These are phyloP conservation scores for Botrytis pseudocinerea DNA, from an alignment of 2,329 filamentous ascomycete species.

Conservation along the genomic window DNA sequence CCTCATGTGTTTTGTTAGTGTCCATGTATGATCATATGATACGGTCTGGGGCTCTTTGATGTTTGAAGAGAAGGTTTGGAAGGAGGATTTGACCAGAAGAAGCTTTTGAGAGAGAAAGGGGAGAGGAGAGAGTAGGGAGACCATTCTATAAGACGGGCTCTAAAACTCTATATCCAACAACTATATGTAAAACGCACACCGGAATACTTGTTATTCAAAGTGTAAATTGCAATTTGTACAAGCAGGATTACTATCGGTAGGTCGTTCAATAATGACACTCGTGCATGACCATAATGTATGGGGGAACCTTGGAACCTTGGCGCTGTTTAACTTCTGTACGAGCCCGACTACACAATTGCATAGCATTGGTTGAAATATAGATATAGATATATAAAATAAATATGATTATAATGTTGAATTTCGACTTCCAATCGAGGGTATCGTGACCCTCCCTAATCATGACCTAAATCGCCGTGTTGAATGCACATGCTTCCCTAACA, in stretches of 20 bases:
- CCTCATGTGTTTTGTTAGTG: neutral
- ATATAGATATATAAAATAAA: too few relatives aligned
- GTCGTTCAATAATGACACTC: neutral
- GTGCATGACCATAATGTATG: neutral
- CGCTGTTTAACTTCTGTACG: neutral
- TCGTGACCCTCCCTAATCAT: neutral
- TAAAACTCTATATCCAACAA: neutral
- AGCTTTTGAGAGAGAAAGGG: neutral
- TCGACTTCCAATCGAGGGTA: neutral
- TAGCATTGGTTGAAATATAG: neutral
- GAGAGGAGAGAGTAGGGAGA: neutral
- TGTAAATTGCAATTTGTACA: neutral
- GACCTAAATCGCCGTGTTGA: constrained; percentile 16
- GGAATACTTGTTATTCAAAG: neutral
- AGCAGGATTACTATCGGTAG: neutral
- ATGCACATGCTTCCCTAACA: neutral
- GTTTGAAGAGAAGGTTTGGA: neutral
- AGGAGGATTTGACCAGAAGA: neutral
- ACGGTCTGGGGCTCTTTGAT: neutral
- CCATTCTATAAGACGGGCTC: neutral
- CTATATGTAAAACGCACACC: neutral
- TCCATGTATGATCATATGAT: neutral
- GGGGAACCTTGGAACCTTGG: neutral
- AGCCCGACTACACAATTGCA: neutral
- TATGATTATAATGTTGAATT: constrained; percentile 22